phyloP scores from a whole-genome alignment of 768 basidiomycete genomes.

The Mycena chlorophos region DNA sequence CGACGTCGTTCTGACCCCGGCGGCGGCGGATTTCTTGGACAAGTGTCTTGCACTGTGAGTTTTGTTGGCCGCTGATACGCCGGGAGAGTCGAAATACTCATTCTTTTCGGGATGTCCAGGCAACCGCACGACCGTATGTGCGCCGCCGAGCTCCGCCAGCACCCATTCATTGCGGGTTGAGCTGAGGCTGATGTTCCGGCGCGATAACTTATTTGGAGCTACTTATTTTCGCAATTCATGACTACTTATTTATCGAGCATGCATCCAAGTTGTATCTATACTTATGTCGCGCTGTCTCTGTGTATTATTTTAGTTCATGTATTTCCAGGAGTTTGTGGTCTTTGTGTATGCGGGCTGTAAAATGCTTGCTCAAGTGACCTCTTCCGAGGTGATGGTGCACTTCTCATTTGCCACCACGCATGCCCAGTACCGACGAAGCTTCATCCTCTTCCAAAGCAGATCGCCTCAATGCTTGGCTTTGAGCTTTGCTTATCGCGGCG shows the following conservation, averaged over 20 bases:
- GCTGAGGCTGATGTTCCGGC: no score
- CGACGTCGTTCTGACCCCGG: constrained; percentile 1
- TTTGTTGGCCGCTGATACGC: background rate
- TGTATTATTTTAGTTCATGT: no score
- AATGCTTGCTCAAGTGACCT: no score
- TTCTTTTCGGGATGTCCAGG: constrained; percentile 9
- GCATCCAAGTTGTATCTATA: background rate
- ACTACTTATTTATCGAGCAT: background rate
- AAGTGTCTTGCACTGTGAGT: constrained; percentile 22
- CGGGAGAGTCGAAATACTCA: background rate
- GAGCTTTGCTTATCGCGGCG: no score
- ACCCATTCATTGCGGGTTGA: background rate
- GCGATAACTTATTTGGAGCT: background rate
- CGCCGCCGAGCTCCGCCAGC: constrained; percentile 11
- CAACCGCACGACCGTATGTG: constrained; percentile 11
- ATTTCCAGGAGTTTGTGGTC: no score
- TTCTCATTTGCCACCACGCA: no score
- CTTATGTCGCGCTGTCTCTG: no score
- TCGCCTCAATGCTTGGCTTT: no score
- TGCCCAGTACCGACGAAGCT: no score
- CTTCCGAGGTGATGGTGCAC: no score
- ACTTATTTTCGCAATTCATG: background rate
- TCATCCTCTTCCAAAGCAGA: no score
- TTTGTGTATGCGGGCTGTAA: no score
- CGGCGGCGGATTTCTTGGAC: constrained; percentile 14